A percentile compares a stretch with the other conserved stretches of the same genome.
phyloP scores from a whole-genome alignment of 805 yeast genomes.

The Lipomyces chichibuensis region DNA sequence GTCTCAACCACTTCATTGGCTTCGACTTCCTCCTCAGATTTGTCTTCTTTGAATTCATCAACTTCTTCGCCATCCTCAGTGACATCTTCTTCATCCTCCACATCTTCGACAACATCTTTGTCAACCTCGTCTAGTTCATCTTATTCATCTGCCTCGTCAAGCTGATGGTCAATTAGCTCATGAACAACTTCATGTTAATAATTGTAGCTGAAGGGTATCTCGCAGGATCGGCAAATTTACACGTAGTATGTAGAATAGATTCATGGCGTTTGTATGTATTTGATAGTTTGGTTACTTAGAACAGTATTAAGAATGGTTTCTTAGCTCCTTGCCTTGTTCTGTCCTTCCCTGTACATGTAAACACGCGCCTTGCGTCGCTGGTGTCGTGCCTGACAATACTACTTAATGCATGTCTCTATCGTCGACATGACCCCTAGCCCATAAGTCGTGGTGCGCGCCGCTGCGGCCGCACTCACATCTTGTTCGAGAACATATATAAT shows the following conservation, averaged over 20 bases:
- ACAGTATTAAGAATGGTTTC: no score
- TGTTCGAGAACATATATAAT: not conserved
- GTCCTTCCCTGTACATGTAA: not conserved
- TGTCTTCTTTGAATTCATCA: not conserved
- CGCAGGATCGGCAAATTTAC: no score
- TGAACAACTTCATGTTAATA: no score
- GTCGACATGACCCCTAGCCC: not conserved
- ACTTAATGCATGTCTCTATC: not conserved
- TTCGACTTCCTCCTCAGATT: no score
- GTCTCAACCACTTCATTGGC: not conserved
- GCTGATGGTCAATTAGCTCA: no score
- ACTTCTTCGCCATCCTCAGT: constrained; percentile 1
- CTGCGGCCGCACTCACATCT: not conserved
- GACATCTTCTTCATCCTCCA: not conserved
- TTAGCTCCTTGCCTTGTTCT: no score
- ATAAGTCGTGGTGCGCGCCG: not conserved
- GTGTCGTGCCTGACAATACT: not conserved
- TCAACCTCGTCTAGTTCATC: not conserved
- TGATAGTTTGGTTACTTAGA: no score
- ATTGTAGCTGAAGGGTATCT: no score
- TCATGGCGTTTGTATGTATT: no score
- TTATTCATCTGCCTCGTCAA: no score
- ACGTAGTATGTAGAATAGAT: no score
- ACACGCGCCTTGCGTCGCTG: no score
- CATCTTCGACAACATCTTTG: constrained; percentile 1